phyloP scores from a whole-genome alignment of 164 flowering plant species.

The Cinnamomum micranthum region DNA sequence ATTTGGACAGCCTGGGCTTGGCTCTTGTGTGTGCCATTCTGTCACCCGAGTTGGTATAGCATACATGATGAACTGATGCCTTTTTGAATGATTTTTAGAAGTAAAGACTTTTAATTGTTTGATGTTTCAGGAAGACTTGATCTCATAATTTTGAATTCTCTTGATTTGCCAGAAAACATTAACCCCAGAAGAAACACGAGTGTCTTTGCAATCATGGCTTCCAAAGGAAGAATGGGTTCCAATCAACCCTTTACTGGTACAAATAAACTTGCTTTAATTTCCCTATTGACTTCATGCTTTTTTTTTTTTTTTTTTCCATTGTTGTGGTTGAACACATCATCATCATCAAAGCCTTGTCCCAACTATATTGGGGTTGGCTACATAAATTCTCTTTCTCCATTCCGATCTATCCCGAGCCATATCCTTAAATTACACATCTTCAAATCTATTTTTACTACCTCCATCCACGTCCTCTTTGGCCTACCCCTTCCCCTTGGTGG shows the following conservation, averaged over 20 bases:
- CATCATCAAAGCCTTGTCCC: too few relatives aligned
- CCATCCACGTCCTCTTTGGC: too few relatives aligned
- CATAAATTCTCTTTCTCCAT: too few relatives aligned
- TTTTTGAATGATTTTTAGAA: neutral
- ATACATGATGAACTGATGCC: neutral
- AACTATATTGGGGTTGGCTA: too few relatives aligned
- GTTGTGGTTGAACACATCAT: too few relatives aligned
- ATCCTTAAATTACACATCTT: too few relatives aligned
- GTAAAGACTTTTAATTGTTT: neutral
- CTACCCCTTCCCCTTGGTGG: too few relatives aligned
- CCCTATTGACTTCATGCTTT: neutral
- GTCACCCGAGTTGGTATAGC: neutral
- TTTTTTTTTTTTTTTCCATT: too few relatives aligned
- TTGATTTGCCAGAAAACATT: conserved; percentile 54
- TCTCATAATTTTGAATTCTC: neutral
- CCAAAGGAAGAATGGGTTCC: conserved; percentile 96
- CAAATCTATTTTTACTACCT: too few relatives aligned
- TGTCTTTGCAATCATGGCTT: conserved; percentile 80
- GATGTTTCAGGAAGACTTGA: neutral
- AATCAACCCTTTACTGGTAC: conserved; percentile 92
- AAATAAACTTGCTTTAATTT: conserved; percentile 6
- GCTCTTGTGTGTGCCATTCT: too few relatives aligned
- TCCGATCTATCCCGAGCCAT: too few relatives aligned
- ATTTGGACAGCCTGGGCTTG: too few relatives aligned
- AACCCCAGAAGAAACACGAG: conserved; percentile 91